Percentiles rank a stretch among this genome's conserved stretches.
Conservation (phyloP, 108 stramenopile species). For the Fragilaria crotonensis region DNA sequence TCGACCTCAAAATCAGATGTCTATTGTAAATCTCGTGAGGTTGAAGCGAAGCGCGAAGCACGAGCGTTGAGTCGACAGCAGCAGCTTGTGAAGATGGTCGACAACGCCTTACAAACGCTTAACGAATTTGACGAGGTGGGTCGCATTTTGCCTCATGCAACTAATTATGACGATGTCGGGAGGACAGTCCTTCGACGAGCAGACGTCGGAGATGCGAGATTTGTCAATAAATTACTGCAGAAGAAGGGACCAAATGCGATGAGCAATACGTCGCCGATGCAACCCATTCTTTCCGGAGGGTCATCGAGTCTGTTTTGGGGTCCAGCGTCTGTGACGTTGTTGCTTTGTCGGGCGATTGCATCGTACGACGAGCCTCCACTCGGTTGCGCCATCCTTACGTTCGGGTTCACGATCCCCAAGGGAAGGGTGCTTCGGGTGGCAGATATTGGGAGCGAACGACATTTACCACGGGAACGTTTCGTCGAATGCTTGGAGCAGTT, state of each 20-base stretch:
- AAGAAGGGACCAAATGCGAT: neutral
- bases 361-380: constrained; percentile 61
- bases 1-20: neutral
- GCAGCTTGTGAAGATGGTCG: constrained; percentile 31
- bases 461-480: constrained; percentile 61
- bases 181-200: constrained; percentile 52
- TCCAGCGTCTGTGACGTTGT: constrained; percentile 39
- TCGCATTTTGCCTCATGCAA: constrained; percentile 25
- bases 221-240: constrained; percentile 33
- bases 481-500: constrained; percentile 58
- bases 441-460: constrained; percentile 47
- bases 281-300: too few relatives aligned
- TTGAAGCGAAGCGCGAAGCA: neutral
- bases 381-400: constrained; percentile 62
- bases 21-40: neutral
- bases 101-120: constrained; percentile 32
- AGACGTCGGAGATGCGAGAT: constrained; percentile 33
- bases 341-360: constrained; percentile 60
- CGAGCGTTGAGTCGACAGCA: constrained; percentile 29
- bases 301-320: constrained; percentile 16
- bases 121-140: constrained; percentile 64
- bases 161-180: constrained; percentile 50
- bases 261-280: neutral
- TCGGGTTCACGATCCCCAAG: constrained; percentile 38
- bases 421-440: constrained; percentile 37